Evolutionary conservation across 116 monocot genomes (phyloP), one percentile per base, ranked within the genome.

Genomic region (Cymodocea nodosa): DNA sequence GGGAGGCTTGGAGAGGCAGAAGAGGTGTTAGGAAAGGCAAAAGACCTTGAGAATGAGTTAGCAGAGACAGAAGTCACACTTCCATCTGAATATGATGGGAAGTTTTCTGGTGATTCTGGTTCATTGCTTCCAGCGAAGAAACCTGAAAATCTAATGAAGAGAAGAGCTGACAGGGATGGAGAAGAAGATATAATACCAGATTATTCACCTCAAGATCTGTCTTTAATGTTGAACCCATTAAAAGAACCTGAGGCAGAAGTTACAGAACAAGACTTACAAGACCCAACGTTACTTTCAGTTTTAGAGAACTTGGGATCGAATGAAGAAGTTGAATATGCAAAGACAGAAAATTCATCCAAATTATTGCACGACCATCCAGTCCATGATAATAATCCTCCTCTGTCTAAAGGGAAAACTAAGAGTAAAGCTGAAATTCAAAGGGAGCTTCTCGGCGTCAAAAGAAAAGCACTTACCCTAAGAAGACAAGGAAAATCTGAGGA

Each of bases 221-320:
- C 63, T 53, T 63, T 22, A 60, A 51, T 40, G 50, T 63, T 80
- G n/a, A 78, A 74, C 56, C 35, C 81, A 9, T 53, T 0, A 14
- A 79, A 75, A 30, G 80, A 78, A 48, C 73, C 35, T 53, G 74
- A 6, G 40, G 39, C 19, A 35, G 91, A 88, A 61, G 91, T 91
- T 60, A 87, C 97, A 34, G 90, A 87, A 15, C 74, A 85, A 55
- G 97, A 97, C 73, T 80, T 97, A 89, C 62, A 75, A 24, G 92
- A 98, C 81, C 98, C 92, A 36, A 67, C 76, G 5, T 62, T 98
- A 18, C 68, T 91, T 30, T 88, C 92, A 44, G 73, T 75, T 78
- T 65, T 98, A 52, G 80, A 82, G 69, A 82, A 86, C 70, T 58
- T 98, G 60, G 98, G 92, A 23, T 98, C 92, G 92, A 71, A 88